Evolutionary conservation across 306 rosid genomes (phyloP), one percentile per base, ranked within the genome.

Genomic region (Pyrus bretschneideri): DNA sequence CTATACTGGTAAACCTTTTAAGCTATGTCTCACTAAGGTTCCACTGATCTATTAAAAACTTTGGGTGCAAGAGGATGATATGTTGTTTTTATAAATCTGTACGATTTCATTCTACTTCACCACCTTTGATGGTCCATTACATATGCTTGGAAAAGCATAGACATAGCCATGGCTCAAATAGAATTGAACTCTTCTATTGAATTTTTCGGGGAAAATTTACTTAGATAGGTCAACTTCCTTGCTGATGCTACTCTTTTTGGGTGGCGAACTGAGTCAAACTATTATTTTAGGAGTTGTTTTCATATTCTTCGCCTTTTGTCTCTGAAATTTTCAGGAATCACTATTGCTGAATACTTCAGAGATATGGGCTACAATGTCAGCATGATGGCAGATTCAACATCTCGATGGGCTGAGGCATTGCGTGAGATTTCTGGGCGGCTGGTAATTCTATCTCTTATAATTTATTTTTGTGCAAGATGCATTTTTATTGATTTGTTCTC

Each of bases 351-450:
- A 82, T 96, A 96, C 80, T 96, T 96, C 67, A 96, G 99, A 92
- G 99, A 96, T 83, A 96, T 96, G 99, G 99, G 99, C 63, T 91
- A 96, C 87, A 96, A 96, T 84, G 99, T 96, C 77, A 96, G 99
- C 81, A 96, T 96, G 99, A 96, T 96, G 99, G 99, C 99, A 69
- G 99, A 96, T 86, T 96, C 99, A 63, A 96, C 99, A 21, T 96
- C 99, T 80, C 86, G 99, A 78, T 96, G 99, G 99, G 99, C 99
- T 63, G 99, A 96, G 81, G 99, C 99, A 79, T 86, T 96, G 87
- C 99, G 99, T 88, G 99, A 96, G 81, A 96, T 96, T 76, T 96
- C 99, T 74, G 99, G 99, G 81, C 89, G 99, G 38, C 89, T 96
- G 97, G 99, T 96, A 84, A 86, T 85, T 81, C 73, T 83, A 46